Base-by-base conservation (phyloP, 345 rosid species). In the Citrus trifoliata region DNA sequence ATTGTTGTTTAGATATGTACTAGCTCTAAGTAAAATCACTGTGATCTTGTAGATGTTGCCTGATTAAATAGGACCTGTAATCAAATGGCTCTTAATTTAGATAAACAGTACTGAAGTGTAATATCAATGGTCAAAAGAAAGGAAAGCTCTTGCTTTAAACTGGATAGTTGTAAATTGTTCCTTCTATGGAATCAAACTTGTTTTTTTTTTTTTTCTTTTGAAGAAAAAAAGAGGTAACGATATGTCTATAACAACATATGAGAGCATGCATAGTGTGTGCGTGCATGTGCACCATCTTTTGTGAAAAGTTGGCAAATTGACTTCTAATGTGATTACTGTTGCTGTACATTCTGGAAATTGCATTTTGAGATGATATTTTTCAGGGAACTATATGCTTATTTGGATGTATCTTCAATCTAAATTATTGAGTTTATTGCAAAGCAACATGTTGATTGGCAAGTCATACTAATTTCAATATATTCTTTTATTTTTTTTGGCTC, bases 361-460 rank as follows among this genome's bases (percentile, higher is more conserved):
- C 51, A 60, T 59, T 58, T 59, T 0, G 10, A 59, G n/a, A 37
- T 59, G 67, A 30, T 42, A 18, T 73, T 59, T 33, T 24, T n/a
- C n/a, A 3, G 35, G 21, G n/a, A 58, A 35, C 42, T 73, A 14
- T 82, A 22, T 28, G 74, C 25, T 76, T 83, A 28, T n/a, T 46
- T 74, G 55, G 38, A 51, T 83, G 1, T 18, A 56, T 64, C 58
- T 53, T 22, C 51, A 9, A 35, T 73, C 60, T 58, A 18, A 35
- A 10, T 24, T 22, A 5, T 53, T 61, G 37, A 32, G 13, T 68
- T 68, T 66, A 5, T 24, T 27, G 64, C 33, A 37, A 18, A 21
- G 53, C 25, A 48, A 7, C 58, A 70, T 37, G 14, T 72, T 53
- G 61, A 73, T 61, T 48, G 28, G 55, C 75, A 62, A 35, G 14